Base-by-base conservation (phyloP, 2,329 filamentous ascomycete species). In the Lachnellula cervina region DNA sequence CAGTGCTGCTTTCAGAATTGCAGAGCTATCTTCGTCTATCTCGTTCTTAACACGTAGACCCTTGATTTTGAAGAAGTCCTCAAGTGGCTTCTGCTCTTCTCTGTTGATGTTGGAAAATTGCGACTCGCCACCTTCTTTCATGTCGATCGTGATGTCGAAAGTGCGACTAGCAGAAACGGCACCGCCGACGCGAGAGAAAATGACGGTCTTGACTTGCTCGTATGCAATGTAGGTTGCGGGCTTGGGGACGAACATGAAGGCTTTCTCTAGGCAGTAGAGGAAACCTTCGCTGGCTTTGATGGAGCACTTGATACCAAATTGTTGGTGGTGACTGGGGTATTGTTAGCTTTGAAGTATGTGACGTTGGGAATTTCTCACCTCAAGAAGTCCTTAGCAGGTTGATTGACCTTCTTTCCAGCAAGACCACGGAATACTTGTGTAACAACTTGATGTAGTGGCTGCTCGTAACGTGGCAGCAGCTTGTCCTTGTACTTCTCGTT, bases 31-130 rank as follows among this genome's bases (percentile, higher is more conserved):
- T 70, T 97, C 94, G 59, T 95, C 88, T 77, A 99, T 97, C 75
- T 99, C 94, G 72, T 99, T 99, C 85, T 97, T 97, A 55, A 95
- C 92, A 53, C 93, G 89, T 68, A 99, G 82, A 59, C 87, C 89
- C 80, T 97, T 97, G 64, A 90, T 83, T 74, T 95, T 94, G 82
- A 99, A 97, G 77, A 99, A 99, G 64, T 88, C 86, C 73, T 99
- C 94, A n/a, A 99, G 82, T 6, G 90, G 89, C 74, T 94, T 89
- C 73, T 97, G 90, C 71, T 99, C 94, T 76, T 99, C 94, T 65
- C 93, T 88, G 72, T 97, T 99, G 73, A 99, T 99, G 78, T 99
- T 99, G 76, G 91, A 96, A 77, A 99, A 99, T 69, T 97, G 92
- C 66, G 92, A 90, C 68, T 96, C 91, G 55, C 89, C 88, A 51